A percentile compares a stretch with the other conserved stretches of the same genome.
Evolutionary conservation across 306 rosid species (phyloP).

Genomic region (peach (Prunus persica)): DNA sequence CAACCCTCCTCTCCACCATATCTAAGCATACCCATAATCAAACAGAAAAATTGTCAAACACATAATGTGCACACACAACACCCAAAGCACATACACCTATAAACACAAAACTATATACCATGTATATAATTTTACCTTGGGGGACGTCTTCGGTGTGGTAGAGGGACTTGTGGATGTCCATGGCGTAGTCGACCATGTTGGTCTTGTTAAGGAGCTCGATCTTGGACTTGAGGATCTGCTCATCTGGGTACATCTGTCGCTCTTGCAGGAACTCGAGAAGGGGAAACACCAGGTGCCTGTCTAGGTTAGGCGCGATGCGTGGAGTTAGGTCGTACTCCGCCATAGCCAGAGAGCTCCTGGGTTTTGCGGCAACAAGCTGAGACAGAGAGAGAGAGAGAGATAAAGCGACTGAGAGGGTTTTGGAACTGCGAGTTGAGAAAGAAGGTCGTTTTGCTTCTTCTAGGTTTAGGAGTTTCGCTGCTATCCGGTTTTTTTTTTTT

Average conservation of each 20-base stretch:
- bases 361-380: background rate
- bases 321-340: constrained; percentile 85
- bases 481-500: background rate
- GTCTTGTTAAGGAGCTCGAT: constrained; percentile 88
- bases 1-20: constrained; percentile 44
- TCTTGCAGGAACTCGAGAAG: constrained; percentile 88
- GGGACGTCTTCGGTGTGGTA: constrained; percentile 90
- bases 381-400: background rate
- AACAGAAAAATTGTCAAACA: background rate
- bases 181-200: constrained; percentile 94
- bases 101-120: background rate
- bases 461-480: background rate
- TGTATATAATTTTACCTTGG: constrained; percentile 30
- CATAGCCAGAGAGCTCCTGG: constrained; percentile 34
- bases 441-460: background rate
- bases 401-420: background rate
- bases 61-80: background rate
- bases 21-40: background rate
- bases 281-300: constrained; percentile 84
- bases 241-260: constrained; percentile 61
- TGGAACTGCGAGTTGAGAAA: background rate
- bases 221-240: constrained; percentile 78
- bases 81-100: background rate
- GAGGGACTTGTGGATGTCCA: constrained; percentile 90
- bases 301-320: constrained; percentile 76